Evolutionary conservation across 2,329 filamentous ascomycete species (phyloP).

Genomic region (Diplodia mutila): DNA sequence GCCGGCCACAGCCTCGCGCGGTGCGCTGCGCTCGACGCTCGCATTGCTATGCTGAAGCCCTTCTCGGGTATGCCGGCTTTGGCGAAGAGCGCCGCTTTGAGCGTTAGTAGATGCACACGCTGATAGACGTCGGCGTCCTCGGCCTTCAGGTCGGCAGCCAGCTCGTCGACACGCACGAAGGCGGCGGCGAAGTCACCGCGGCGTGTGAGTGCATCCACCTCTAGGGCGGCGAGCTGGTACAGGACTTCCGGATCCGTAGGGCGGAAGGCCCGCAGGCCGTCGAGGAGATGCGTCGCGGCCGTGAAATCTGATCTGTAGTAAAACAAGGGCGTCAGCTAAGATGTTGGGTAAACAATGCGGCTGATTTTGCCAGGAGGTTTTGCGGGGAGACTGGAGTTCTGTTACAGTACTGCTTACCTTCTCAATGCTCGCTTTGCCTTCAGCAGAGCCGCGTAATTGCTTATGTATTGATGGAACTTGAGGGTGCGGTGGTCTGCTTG

Average conservation of each 20-base stretch:
- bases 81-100: constrained; percentile 73
- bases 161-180: constrained; percentile 57
- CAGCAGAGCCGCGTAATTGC: constrained; percentile 68
- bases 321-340: not conserved
- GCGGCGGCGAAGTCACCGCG: constrained; percentile 58
- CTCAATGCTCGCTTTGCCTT: constrained; percentile 67
- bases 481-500: constrained; percentile 66
- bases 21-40: constrained; percentile 75
- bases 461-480: constrained; percentile 76
- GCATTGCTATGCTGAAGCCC: constrained; percentile 75
- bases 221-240: constrained; percentile 62
- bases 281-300: constrained; percentile 60
- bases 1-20: constrained; percentile 68
- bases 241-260: constrained; percentile 62
- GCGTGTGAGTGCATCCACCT: constrained; percentile 63
- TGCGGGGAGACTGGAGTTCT: not conserved
- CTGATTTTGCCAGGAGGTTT: not conserved
- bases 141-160: constrained; percentile 56
- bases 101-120: constrained; percentile 70
- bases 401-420: constrained; percentile 39
- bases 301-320: constrained; percentile 57
- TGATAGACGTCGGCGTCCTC: constrained; percentile 67
- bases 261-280: constrained; percentile 58
- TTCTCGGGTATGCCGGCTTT: constrained; percentile 70
- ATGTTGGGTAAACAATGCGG: not conserved